These are phyloP conservation scores for Boletellus deceptivus DNA, from an alignment of 1,284 basidiomycete species.

Conservation along the genomic window DNA sequence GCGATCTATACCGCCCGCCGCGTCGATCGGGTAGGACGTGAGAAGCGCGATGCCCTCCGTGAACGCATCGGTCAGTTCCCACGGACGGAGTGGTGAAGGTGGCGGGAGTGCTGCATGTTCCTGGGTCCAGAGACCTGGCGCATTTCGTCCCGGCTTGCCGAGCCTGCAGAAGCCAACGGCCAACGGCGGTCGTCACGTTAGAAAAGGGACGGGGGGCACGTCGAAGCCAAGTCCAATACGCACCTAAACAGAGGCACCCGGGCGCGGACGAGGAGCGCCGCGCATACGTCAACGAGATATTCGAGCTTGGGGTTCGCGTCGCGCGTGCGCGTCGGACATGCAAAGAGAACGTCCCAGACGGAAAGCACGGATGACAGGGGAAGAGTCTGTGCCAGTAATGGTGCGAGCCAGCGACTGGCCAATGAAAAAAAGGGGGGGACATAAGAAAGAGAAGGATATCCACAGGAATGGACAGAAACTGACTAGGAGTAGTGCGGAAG, in stretches of 20 bases:
- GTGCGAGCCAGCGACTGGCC: conserved; percentile 71
- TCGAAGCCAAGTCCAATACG: conserved; percentile 14
- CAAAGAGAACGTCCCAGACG: conserved; percentile 71
- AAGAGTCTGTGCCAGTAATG: conserved; percentile 68
- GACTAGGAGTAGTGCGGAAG: conserved; percentile 81
- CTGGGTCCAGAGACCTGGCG: conserved; percentile 55
- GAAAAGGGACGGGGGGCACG: background rate
- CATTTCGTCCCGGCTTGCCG: conserved; percentile 45
- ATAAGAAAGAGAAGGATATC: background rate
- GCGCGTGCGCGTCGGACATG: conserved; percentile 53
- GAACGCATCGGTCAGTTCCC: conserved; percentile 64
- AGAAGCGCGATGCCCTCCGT: conserved; percentile 63
- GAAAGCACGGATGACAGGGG: conserved; percentile 57
- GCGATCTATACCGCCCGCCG: conserved; percentile 65
- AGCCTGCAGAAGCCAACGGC: conserved; percentile 40
- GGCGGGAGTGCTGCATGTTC: conserved; percentile 41
- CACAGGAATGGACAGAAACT: conserved; percentile 29
- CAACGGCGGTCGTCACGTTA: background rate
- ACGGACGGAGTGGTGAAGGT: conserved; percentile 46
- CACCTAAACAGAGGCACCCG: conserved; percentile 56
- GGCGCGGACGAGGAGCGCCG: conserved; percentile 62
- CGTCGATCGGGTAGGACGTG: conserved; percentile 59
- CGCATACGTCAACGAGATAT: conserved; percentile 63
- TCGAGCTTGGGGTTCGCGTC: conserved; percentile 62
- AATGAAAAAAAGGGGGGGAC: background rate